These are phyloP conservation scores for Globisporangium acanthophoron DNA, from an alignment of 352 stramenopile genomes.

Conservation along the genomic window DNA sequence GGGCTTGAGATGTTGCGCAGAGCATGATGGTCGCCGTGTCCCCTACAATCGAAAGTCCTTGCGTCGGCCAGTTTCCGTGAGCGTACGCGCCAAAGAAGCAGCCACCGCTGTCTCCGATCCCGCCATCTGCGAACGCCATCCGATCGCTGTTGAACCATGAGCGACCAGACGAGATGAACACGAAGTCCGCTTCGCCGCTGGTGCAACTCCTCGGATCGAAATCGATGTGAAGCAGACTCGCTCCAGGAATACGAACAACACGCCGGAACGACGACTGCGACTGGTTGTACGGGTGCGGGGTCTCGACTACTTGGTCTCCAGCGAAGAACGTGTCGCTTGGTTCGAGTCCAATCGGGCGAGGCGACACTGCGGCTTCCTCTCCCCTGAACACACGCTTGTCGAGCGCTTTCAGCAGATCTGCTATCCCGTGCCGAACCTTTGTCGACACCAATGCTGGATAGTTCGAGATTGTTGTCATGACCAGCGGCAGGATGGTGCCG, in stretches of 20 bases:
- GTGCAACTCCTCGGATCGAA: conserved; percentile 66
- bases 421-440: conserved; percentile 18
- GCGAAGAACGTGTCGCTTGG: conserved; percentile 26
- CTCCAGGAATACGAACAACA: conserved; percentile 47
- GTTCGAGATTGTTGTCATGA: conserved; percentile 41
- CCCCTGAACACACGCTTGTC: conserved; percentile 8
- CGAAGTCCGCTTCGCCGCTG: conserved; percentile 52
- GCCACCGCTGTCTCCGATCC: conserved; percentile 54
- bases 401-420: conserved; percentile 26
- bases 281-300: conserved; percentile 57
- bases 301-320: conserved; percentile 50
- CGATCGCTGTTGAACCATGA: conserved; percentile 57
- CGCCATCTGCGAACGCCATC: conserved; percentile 46
- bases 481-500: conserved; percentile 39
- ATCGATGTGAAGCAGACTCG: conserved; percentile 50
- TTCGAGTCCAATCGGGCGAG: neutral
- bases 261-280: conserved; percentile 53
- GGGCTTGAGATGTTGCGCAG: conserved; percentile 53
- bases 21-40: conserved; percentile 67
- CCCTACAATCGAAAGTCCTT: conserved; percentile 48
- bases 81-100: conserved; percentile 58
- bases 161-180: conserved; percentile 53
- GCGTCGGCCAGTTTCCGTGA: conserved; percentile 50
- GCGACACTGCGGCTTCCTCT: neutral
- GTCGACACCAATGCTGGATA: conserved; percentile 26